Evolutionary conservation across 176 grass and related monocot genomes (phyloP).

Genomic region (Elaeis guineensis): DNA sequence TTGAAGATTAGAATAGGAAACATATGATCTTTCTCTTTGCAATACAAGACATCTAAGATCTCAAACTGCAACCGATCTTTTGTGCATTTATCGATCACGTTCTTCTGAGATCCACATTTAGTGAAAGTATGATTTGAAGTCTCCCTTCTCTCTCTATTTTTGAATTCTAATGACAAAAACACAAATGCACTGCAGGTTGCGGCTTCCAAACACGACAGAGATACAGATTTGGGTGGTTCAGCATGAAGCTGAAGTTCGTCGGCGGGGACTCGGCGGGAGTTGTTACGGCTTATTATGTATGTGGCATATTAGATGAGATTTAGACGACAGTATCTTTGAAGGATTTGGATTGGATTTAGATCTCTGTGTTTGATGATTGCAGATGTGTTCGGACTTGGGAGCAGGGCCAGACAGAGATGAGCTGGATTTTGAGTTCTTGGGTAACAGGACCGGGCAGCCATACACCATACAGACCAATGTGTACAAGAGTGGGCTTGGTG

Average conservation of each 20-base stretch:
- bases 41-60: no score
- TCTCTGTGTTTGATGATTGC: background rate
- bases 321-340: no score
- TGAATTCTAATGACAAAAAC: no score
- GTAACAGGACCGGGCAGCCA: slow-evolving; percentile 81
- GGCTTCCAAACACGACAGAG: slow-evolving; percentile 85
- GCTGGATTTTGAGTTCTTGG: slow-evolving; percentile 97
- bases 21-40: no score
- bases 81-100: no score
- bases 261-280: slow-evolving; percentile 91
- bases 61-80: no score
- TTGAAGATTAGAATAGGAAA: no score
- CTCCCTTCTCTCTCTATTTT: no score
- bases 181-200: slow-evolving; percentile 29
- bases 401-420: slow-evolving; percentile 72
- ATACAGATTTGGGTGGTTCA: slow-evolving; percentile 91
- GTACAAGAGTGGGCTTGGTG: slow-evolving; percentile 76
- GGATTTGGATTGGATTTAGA: background rate
- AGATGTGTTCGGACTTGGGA: slow-evolving; percentile 95
- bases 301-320: background rate
- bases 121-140: no score
- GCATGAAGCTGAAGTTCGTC: slow-evolving; percentile 97
- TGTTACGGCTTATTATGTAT: slow-evolving; percentile 90
- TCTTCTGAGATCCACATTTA: no score
- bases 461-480: slow-evolving; percentile 98